Evolutionary conservation across 2,329 filamentous ascomycete species (phyloP), one percentile per base, ranked within the genome.

Genomic region (Beauveria caledonica): DNA sequence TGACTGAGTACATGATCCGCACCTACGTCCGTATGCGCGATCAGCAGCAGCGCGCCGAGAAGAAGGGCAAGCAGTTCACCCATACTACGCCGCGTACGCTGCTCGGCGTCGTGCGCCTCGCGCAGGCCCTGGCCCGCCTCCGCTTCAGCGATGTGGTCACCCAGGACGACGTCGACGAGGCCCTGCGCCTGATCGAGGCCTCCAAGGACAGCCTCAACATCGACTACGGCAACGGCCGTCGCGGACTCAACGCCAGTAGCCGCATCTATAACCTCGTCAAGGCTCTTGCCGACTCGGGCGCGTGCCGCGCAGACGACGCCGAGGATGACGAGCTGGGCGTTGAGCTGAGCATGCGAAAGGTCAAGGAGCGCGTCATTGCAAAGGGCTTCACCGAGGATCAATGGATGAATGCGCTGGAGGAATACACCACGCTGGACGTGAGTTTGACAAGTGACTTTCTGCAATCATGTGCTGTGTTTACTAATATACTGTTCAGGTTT

Each of bases 341-440:
- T 21, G 92, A 97, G 74, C 77, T 99, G 68, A 94, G 88, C 73
- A 83, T 99, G 78, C 84, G 89, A 66, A 89, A 91, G 74, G 90
- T 99, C 62, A 85, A 92, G 72, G 92, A 97, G 74, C 80, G 94
- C 65, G 92, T 99, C 33, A 81, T 97, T 68, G 94, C 92, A 58
- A 97, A 96, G 82, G 94, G 94, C 3, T 99, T 97, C 74, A 99
- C 93, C 0, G 88, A 92, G 65, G 91, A 97, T 74, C 92, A 99
- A 74, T 92, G 96, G 77, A 81, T 89, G 69, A 83, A 84, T 66
- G 88, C 92, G 21, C 80, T 99, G 71, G 88, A 96, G 64, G 93
- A 96, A 78, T 97, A 99, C 75, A 87, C 90, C 3, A 79, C 84
- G 65, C 77, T 96, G 63, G 89, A 96, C 78, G 94, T 97, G 79